phyloP scores from a whole-genome alignment of 768 basidiomycete genomes.

The Saitozyma sp. region DNA sequence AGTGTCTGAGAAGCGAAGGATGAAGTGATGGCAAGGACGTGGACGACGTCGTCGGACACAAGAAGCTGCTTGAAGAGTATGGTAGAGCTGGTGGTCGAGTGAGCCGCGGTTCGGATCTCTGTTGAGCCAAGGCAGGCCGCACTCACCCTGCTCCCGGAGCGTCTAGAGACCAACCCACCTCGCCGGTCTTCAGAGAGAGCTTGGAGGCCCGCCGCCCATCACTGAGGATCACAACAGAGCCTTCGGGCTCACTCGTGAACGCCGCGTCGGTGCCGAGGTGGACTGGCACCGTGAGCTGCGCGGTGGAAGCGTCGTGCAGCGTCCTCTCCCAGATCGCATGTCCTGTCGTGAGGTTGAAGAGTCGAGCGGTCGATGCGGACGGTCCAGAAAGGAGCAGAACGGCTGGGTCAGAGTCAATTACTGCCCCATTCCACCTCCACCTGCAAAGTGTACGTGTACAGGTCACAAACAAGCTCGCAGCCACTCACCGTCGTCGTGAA shows the following conservation, averaged over 20 bases:
- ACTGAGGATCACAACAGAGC: conserved; percentile 34
- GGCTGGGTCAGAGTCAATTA: conserved; percentile 54
- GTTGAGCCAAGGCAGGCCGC: neutral
- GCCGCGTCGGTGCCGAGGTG: conserved; percentile 62
- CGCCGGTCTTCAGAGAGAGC: conserved; percentile 60
- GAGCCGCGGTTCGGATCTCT: neutral
- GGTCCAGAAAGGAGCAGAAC: conserved; percentile 74
- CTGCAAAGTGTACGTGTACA: conserved; percentile 15
- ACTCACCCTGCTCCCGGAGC: conserved; percentile 65
- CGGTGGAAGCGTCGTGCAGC: conserved; percentile 57
- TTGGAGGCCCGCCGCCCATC: conserved; percentile 58
- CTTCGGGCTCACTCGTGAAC: conserved; percentile 31
- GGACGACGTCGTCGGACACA: conserved; percentile 61
- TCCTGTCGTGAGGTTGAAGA: conserved; percentile 68
- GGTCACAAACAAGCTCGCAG: neutral
- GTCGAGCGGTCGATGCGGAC: conserved; percentile 67
- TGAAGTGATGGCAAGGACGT: conserved; percentile 61
- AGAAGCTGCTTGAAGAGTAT: conserved; percentile 67
- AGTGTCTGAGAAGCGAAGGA: conserved; percentile 64
- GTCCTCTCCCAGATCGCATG: conserved; percentile 66
- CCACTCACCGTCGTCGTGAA: conserved; percentile 61
- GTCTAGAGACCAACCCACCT: conserved; percentile 70
- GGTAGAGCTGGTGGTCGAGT: conserved; percentile 59
- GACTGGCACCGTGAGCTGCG: conserved; percentile 59
- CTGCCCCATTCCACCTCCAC: neutral